phyloP scores from a whole-genome alignment of 352 stramenopile genomes.

The Phytophthora sp. region DNA sequence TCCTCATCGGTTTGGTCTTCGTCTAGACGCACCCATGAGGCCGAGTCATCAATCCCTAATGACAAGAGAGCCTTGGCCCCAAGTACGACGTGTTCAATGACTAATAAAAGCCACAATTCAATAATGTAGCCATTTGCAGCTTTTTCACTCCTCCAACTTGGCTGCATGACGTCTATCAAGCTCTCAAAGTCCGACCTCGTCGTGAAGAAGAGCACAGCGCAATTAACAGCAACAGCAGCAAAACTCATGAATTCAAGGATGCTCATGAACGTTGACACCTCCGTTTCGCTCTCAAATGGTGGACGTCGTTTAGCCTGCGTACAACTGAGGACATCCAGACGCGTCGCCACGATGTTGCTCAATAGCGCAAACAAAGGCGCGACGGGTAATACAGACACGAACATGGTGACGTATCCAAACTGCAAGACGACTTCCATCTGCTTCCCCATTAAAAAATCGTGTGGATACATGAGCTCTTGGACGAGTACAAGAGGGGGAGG shows the following conservation, averaged over 20 bases:
- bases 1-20: slow-evolving; percentile 64
- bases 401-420: slow-evolving; percentile 96
- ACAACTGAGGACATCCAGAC: slow-evolving; percentile 85
- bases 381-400: slow-evolving; percentile 91
- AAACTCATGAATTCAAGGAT: slow-evolving; percentile 94
- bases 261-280: slow-evolving; percentile 92
- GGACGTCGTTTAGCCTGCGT: slow-evolving; percentile 75
- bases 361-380: slow-evolving; percentile 88
- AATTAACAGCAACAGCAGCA: slow-evolving; percentile 79
- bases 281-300: slow-evolving; percentile 78
- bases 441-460: slow-evolving; percentile 76
- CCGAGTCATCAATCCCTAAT: slow-evolving; percentile 70
- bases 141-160: slow-evolving; percentile 17
- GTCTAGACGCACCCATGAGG: slow-evolving; percentile 76
- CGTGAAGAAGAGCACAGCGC: slow-evolving; percentile 76
- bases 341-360: slow-evolving; percentile 89
- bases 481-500: slow-evolving; percentile 56
- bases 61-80: slow-evolving; percentile 70
- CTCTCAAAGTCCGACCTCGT: slow-evolving; percentile 69
- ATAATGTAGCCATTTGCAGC: slow-evolving; percentile 40
- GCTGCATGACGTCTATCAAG: slow-evolving; percentile 33
- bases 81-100: slow-evolving; percentile 72
- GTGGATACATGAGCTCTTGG: slow-evolving; percentile 76
- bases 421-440: slow-evolving; percentile 84
- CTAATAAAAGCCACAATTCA: slow-evolving; percentile 68